These are phyloP conservation scores for Neostapfia colusana DNA, from an alignment of 176 grass and related monocot genomes.

Conservation along the genomic window DNA sequence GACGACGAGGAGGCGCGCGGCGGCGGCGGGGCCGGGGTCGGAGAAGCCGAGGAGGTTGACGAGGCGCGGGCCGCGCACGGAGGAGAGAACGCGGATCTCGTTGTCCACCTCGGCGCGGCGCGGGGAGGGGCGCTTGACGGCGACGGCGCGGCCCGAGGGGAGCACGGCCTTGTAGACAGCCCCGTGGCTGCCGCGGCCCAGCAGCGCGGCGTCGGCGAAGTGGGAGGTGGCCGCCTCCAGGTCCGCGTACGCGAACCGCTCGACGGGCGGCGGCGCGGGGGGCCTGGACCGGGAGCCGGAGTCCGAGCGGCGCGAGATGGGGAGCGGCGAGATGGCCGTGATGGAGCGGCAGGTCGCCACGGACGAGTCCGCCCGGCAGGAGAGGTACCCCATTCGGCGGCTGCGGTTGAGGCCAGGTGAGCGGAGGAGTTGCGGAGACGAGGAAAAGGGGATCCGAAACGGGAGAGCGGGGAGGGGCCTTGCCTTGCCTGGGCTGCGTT, in stretches of 20 bases:
- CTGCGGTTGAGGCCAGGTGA: not conserved
- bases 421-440: not conserved
- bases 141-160: constrained; percentile 65
- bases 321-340: constrained; percentile 60
- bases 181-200: constrained; percentile 91
- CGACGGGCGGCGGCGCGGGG: constrained; percentile 2
- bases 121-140: constrained; percentile 90
- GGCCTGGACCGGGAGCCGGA: not conserved
- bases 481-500: not conserved
- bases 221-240: constrained; percentile 73
- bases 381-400: constrained; percentile 82
- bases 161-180: constrained; percentile 93
- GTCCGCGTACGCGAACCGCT: constrained; percentile 77
- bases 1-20: constrained; percentile 65
- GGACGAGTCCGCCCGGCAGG: constrained; percentile 94
- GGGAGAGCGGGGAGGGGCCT: not conserved
- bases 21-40: constrained; percentile 37
- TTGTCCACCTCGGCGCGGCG: constrained; percentile 95
- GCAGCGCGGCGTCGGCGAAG: constrained; percentile 72
- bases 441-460: not conserved
- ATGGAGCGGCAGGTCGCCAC: constrained; percentile 84
- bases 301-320: constrained; percentile 32
- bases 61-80: constrained; percentile 66
- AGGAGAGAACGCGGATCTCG: constrained; percentile 89
- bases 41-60: constrained; percentile 95